Percentiles rank a stretch among this genome's conserved stretches.
phyloP scores from a whole-genome alignment of 768 basidiomycete genomes.

The Pleurotus tuoliensis region DNA sequence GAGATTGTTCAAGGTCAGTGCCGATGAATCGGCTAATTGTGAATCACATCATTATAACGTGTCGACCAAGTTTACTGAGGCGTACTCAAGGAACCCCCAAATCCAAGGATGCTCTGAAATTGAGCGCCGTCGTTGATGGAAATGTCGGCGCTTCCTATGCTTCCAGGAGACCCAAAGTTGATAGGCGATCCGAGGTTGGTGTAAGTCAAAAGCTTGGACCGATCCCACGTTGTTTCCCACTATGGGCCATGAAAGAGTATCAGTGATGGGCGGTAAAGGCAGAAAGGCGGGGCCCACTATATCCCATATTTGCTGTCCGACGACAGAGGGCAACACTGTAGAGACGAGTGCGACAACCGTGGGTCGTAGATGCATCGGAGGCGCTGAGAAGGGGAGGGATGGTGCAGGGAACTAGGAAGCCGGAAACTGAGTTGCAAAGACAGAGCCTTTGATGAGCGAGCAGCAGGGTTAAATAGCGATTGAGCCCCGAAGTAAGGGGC shows the following conservation, averaged over 20 bases:
- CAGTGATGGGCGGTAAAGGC: slow-evolving; percentile 1
- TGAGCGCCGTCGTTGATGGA: slow-evolving; percentile 48
- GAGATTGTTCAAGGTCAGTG: slow-evolving; percentile 53
- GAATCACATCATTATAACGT: not conserved
- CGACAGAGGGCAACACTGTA: not conserved
- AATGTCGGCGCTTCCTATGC: slow-evolving; percentile 59
- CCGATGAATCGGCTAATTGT: slow-evolving; percentile 65
- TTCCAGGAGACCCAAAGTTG: slow-evolving; percentile 53
- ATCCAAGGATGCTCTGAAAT: slow-evolving; percentile 63
- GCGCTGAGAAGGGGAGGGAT: no score
- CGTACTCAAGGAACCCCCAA: slow-evolving; percentile 63
- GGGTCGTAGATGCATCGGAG: no score
- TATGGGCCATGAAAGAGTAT: slow-evolving; percentile 15
- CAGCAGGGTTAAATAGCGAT: no score
- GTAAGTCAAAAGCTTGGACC: slow-evolving; percentile 43
- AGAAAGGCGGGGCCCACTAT: slow-evolving; percentile 31
- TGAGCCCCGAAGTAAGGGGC: no score
- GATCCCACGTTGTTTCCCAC: slow-evolving; percentile 62
- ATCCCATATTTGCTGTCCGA: slow-evolving; percentile 46
- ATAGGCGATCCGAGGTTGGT: slow-evolving; percentile 41
- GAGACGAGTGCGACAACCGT: not conserved
- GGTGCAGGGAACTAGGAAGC: no score
- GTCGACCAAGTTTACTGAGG: not conserved
- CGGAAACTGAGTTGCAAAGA: no score
- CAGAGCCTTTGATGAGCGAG: no score